phyloP scores from a whole-genome alignment of 2,329 filamentous ascomycete species.

The Aspergillus uvarum region DNA sequence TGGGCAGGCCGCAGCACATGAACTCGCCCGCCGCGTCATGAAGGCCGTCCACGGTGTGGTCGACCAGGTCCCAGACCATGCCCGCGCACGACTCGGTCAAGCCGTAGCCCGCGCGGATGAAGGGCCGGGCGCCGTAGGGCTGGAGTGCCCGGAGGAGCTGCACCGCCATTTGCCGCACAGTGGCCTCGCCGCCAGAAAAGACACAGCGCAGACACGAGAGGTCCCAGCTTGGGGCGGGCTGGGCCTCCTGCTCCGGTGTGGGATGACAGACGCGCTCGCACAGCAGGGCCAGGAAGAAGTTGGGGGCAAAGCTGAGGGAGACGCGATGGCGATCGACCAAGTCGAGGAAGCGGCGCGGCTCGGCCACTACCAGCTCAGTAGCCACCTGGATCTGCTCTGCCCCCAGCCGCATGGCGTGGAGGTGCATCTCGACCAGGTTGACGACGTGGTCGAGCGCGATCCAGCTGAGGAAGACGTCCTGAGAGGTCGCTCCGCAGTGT shows the following conservation, averaged over 20 bases:
- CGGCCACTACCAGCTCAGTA: conserved; percentile 17
- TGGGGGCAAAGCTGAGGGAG: conserved; percentile 27
- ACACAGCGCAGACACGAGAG: conserved; percentile 23
- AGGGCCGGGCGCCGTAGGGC: conserved; percentile 42
- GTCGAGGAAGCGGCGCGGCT: conserved; percentile 44
- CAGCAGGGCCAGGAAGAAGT: conserved; percentile 21
- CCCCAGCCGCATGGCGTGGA: conserved; percentile 36
- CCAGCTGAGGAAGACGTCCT: conserved; percentile 49
- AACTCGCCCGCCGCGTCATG: conserved; percentile 10
- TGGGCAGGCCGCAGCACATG: conserved; percentile 20
- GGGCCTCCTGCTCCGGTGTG: conserved; percentile 10
- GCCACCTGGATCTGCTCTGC: conserved; percentile 23
- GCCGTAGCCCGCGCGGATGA: conserved; percentile 21
- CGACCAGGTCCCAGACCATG: conserved; percentile 35
- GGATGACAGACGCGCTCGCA: too few relatives aligned
- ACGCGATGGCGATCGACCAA: conserved; percentile 40
- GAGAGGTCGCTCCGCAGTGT: conserved; percentile 21
- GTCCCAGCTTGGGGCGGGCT: conserved; percentile 1
- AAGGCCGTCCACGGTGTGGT: conserved; percentile 3
- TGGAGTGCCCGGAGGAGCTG: conserved; percentile 27
- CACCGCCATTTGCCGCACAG: conserved; percentile 37
- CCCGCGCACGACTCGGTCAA: conserved; percentile 56
- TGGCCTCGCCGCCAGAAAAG: conserved; percentile 44
- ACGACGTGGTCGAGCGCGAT: conserved; percentile 57
- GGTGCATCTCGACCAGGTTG: conserved; percentile 52